phyloP scores from a whole-genome alignment of 768 basidiomycete genomes.

The Tricholoma saponaceum region DNA sequence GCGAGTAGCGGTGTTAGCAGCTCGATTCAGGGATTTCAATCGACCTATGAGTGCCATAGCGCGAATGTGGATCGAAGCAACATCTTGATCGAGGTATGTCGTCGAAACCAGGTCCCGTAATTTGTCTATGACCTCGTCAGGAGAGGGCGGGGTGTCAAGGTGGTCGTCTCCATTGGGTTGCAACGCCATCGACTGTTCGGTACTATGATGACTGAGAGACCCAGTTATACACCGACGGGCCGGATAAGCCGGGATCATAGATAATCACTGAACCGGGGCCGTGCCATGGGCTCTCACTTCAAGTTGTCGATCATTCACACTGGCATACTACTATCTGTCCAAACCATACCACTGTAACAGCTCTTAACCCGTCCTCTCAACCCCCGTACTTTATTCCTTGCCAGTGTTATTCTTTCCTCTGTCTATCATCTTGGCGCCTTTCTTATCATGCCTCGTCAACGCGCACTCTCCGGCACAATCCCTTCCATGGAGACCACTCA shows the following conservation, averaged over 20 bases:
- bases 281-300: too few relatives aligned
- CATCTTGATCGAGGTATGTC: slow-evolving; percentile 38
- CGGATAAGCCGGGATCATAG: background rate
- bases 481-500: slow-evolving; percentile 82
- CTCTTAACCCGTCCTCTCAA: background rate
- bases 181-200: slow-evolving; percentile 16
- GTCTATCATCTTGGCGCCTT: slow-evolving; percentile 13
- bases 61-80: slow-evolving; percentile 52
- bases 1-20: slow-evolving; percentile 67
- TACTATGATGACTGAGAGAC: too few relatives aligned
- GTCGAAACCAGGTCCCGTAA: slow-evolving; percentile 61
- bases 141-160: slow-evolving; percentile 27
- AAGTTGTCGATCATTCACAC: background rate
- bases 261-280: too few relatives aligned
- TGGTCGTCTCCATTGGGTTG: slow-evolving; percentile 25
- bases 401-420: slow-evolving; percentile 5
- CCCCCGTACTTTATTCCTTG: too few relatives aligned
- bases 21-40: slow-evolving; percentile 75
- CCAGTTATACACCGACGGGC: slow-evolving; percentile 6
- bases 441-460: slow-evolving; percentile 38
- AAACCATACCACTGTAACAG: background rate
- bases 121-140: slow-evolving; percentile 54
- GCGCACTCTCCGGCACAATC: slow-evolving; percentile 74
- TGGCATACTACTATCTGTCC: too few relatives aligned
- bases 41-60: slow-evolving; percentile 75